Evolutionary conservation across 106 monocot genomes (phyloP).

Genomic region (Allium cepa): DNA sequence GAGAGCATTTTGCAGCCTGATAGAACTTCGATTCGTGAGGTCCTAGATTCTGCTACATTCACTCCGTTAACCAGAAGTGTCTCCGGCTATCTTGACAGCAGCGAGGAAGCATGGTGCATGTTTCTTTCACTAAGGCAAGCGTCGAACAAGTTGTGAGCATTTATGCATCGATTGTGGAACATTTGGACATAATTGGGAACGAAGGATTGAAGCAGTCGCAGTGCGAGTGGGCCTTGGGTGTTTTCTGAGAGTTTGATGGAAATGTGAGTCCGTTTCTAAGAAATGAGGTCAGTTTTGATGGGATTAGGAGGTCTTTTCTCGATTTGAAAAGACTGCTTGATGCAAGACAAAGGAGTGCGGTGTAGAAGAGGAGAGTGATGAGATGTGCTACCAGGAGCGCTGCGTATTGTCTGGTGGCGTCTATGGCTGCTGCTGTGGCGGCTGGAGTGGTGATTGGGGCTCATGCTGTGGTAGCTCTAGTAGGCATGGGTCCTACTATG

Average conservation of each 20-base stretch:
- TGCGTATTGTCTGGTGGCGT: constrained; percentile 38
- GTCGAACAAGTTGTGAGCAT: constrained; percentile 29
- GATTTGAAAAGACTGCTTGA: constrained; percentile 53
- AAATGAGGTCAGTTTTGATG: constrained; percentile 22
- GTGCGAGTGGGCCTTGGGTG: constrained; percentile 46
- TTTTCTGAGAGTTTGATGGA: constrained; percentile 31
- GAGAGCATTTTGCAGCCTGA: constrained; percentile 37
- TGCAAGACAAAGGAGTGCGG: constrained; percentile 17
- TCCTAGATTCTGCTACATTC: constrained; percentile 19
- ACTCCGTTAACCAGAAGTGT: constrained; percentile 40
- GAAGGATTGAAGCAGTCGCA: constrained; percentile 22
- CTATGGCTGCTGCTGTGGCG: constrained; percentile 19
- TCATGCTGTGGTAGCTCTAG: constrained; percentile 30
- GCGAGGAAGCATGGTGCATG: constrained; percentile 50
- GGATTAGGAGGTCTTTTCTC: constrained; percentile 28
- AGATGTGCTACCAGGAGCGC: constrained; percentile 19
- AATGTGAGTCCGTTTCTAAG: constrained; percentile 51
- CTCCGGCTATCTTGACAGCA: constrained; percentile 51
- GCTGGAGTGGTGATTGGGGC: constrained; percentile 36
- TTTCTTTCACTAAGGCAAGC: constrained; percentile 57
- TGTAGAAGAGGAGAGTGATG: constrained; percentile 24
- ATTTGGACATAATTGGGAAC: constrained; percentile 41
- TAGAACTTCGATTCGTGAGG: constrained; percentile 30
- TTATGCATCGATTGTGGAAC: constrained; percentile 44
- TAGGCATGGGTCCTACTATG: constrained; percentile 4